These are phyloP conservation scores for Zarea fungicola DNA, from an alignment of 2,329 filamentous ascomycete species.

Conservation along the genomic window DNA sequence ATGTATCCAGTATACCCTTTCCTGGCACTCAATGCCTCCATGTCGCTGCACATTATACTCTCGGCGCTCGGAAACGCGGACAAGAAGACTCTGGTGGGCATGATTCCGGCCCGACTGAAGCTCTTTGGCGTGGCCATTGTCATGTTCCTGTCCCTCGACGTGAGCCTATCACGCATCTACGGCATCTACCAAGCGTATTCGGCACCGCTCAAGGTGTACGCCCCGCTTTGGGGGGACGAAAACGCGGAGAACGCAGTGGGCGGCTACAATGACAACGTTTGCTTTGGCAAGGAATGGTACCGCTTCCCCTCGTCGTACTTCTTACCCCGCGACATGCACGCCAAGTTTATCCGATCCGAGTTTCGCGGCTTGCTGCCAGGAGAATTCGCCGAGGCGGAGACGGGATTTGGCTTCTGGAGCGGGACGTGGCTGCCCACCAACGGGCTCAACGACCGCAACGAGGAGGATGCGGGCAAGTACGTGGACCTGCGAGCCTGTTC, in stretches of 20 bases:
- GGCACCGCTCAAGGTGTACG: slow-evolving; percentile 69
- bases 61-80: slow-evolving; percentile 67
- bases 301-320: slow-evolving; percentile 93
- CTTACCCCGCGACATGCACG: slow-evolving; percentile 73
- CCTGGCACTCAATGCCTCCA: slow-evolving; percentile 79
- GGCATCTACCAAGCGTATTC: slow-evolving; percentile 78
- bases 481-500: slow-evolving; percentile 68
- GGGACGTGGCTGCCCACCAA: slow-evolving; percentile 78
- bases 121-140: slow-evolving; percentile 55
- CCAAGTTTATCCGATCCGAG: slow-evolving; percentile 86
- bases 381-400: slow-evolving; percentile 73
- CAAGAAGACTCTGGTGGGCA: slow-evolving; percentile 60
- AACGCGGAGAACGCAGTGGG: slow-evolving; percentile 46
- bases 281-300: slow-evolving; percentile 97
- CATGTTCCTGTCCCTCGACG: slow-evolving; percentile 58
- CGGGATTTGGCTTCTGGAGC: slow-evolving; percentile 66
- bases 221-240: slow-evolving; percentile 55
- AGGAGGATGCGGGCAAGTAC: slow-evolving; percentile 84
- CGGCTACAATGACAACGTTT: slow-evolving; percentile 64
- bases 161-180: slow-evolving; percentile 66
- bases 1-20: slow-evolving; percentile 97
- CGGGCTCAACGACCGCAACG: slow-evolving; percentile 89
- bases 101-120: slow-evolving; percentile 71
- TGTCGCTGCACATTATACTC: slow-evolving; percentile 76
- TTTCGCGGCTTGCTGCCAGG: slow-evolving; percentile 87